Percentiles rank a stretch among this genome's conserved stretches.
Conservation (phyloP, 768 basidiomycete genomes). For the Mycena kentingensis region DNA sequence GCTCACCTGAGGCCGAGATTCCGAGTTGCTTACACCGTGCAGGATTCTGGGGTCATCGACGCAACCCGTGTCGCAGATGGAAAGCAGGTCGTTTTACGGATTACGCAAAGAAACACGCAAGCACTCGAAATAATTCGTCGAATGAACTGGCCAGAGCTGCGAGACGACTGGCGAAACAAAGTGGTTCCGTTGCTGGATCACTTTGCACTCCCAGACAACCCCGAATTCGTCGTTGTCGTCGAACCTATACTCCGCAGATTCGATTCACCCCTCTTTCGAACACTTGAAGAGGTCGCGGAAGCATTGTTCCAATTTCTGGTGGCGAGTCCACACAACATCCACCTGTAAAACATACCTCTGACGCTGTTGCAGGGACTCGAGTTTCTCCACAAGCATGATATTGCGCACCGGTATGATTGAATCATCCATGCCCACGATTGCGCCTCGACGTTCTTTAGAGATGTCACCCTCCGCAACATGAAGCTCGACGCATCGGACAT, state of each 20-base stretch:
- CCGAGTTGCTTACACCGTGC: too few relatives aligned
- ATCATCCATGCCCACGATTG: too few relatives aligned
- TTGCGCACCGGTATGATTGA: constrained; percentile 18
- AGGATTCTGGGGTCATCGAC: background rate
- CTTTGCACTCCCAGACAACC: constrained; percentile 8
- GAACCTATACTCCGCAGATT: constrained; percentile 20
- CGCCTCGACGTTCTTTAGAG: too few relatives aligned
- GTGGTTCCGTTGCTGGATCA: constrained; percentile 17
- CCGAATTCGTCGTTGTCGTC: constrained; percentile 9
- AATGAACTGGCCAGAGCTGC: constrained; percentile 2
- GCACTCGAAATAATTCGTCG: constrained; percentile 7
- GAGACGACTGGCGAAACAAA: constrained; percentile 18
- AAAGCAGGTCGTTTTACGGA: constrained; percentile 12
- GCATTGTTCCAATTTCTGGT: constrained; percentile 19
- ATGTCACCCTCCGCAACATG: constrained; percentile 11
- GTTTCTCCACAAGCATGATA: constrained; percentile 19
- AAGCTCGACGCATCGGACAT: constrained; percentile 16
- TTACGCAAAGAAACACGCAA: background rate
- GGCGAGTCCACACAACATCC: background rate
- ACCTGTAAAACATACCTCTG: background rate
- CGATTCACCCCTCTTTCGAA: constrained; percentile 9
- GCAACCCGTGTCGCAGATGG: constrained; percentile 11
- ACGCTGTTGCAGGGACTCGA: constrained; percentile 4
- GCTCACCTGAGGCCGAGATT: too few relatives aligned
- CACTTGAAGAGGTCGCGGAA: constrained; percentile 17